Evolutionary conservation across 2,329 filamentous ascomycete genomes (phyloP), one percentile per base, ranked within the genome.

Genomic region (Volutella citrinella): DNA sequence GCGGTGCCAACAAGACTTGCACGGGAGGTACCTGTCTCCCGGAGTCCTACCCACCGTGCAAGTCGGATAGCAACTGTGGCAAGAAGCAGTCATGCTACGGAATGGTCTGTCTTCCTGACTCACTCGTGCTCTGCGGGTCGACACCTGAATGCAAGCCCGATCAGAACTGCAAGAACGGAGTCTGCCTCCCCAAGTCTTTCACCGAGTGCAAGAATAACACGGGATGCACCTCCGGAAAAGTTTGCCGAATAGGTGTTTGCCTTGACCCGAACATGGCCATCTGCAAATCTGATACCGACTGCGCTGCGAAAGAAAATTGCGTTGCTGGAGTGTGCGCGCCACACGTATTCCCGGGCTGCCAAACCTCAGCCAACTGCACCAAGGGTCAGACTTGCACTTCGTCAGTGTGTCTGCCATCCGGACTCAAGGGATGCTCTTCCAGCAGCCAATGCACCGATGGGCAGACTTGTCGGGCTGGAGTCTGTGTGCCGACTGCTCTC

Each of bases 171-270:
- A 32, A 18, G 16, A 17, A 16, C 12, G 32, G 32, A 13, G 23
- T 38, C 15, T 38, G 36, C 19, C 27, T 38, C 4, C 36, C 36
- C 5, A 7, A 7, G 2, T 5, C n/a, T n/a, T 19, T 38, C 19
- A 26, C 18, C 4, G 7, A 16, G 4, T 34, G 32, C 10, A 10
- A 8, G 12, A 14, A 5, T 11, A 19, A 34, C 10, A 8, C 9
- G 6, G 18, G 17, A 12, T 34, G 32, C 11, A 12, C 12, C n/a
- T 7, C 10, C 2, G 24, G 24, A 10, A 5, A 28, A 6, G 12
- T 14, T 18, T 34, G 32, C 19, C 17, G 20, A 2, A 11, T 30
- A 10, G 21, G 25, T 6, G 13, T 22, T 15, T 34, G 26, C 10
- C 18, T 38, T 6, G 17, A 21, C 4, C 22, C 26, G 6, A 6